Evolutionary conservation across 495 filamentous ascomycete genomes (phyloP).

Genomic region (Penicillium antarcticum): DNA sequence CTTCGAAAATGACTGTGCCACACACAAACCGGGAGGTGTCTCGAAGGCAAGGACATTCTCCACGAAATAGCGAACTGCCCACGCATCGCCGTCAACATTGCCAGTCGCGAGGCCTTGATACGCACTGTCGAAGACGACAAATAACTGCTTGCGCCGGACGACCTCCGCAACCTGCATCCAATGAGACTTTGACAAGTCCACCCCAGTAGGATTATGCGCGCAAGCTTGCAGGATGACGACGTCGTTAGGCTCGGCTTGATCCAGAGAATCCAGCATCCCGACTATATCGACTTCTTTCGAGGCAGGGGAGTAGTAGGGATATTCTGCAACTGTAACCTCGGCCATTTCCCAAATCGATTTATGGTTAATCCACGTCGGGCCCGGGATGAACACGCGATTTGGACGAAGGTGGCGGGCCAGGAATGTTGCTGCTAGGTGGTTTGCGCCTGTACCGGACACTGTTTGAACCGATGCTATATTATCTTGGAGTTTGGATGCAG

Average conservation of each 20-base stretch:
- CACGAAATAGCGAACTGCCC: conserved; percentile 40
- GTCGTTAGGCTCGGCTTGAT: too few species aligned
- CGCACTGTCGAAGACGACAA: conserved; percentile 42
- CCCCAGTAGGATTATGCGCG: conserved; percentile 44
- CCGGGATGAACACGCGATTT: conserved; percentile 14
- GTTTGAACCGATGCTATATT: too few species aligned
- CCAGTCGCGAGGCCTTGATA: conserved; percentile 47
- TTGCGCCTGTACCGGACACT: conserved; percentile 78
- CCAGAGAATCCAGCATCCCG: too few species aligned
- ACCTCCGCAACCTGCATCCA: conserved; percentile 31
- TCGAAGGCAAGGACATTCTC: too few species aligned
- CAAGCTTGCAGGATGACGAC: conserved; percentile 43
- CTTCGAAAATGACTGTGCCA: conserved; percentile 44
- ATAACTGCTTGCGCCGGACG: conserved; percentile 21
- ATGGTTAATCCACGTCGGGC: conserved; percentile 30
- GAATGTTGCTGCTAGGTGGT: conserved; percentile 75
- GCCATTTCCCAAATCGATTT: conserved; percentile 14
- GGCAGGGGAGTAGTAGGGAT: too few species aligned
- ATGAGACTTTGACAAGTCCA: conserved; percentile 31
- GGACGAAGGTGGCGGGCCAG: conserved; percentile 36
- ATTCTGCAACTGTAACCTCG: too few species aligned
- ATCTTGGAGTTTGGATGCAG: too few species aligned
- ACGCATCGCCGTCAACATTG: conserved; percentile 34
- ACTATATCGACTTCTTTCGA: too few species aligned
- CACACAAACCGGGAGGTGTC: too few species aligned